Evolutionary conservation across 352 stramenopile species (phyloP).

Genomic region (Phytopythium delawarense): DNA sequence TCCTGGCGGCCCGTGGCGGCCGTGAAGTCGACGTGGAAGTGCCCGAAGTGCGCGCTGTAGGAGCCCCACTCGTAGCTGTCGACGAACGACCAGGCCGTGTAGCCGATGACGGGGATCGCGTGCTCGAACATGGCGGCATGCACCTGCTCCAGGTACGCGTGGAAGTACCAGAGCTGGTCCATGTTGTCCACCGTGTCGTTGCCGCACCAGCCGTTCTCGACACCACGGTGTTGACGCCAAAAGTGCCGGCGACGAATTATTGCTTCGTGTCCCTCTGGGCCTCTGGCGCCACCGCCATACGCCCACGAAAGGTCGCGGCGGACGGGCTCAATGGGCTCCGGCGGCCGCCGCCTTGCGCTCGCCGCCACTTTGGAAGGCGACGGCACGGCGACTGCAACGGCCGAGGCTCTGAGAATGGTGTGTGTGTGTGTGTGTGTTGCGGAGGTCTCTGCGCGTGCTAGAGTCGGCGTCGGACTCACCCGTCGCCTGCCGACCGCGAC

Average conservation of each 20-base stretch:
- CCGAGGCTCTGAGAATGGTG: not conserved
- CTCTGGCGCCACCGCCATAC: too few relatives aligned
- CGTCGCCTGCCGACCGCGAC: not conserved
- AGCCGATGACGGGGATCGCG: conserved; percentile 14
- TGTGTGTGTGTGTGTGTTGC: not conserved
- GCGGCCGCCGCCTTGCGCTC: too few relatives aligned
- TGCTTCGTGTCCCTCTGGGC: too few relatives aligned
- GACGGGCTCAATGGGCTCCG: too few relatives aligned
- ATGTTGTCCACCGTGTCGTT: conserved; percentile 40
- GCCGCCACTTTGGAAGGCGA: too few relatives aligned
- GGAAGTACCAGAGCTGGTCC: conserved; percentile 33
- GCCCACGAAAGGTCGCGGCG: too few relatives aligned
- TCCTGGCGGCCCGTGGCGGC: conserved; percentile 17
- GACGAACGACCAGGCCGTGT: conserved; percentile 22
- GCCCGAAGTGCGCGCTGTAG: conserved; percentile 31
- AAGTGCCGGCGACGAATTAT: too few relatives aligned
- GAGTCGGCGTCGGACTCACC: too few relatives aligned
- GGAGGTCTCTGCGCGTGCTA: not conserved
- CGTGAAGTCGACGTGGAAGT: conserved; percentile 45
- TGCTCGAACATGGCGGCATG: conserved; percentile 6
- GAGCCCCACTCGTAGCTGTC: conserved; percentile 33
- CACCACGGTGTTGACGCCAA: too few relatives aligned
- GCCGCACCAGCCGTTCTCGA: conserved; percentile 57
- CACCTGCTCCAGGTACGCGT: conserved; percentile 32
- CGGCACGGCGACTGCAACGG: too few relatives aligned